phyloP scores from a whole-genome alignment of 2,329 filamentous ascomycete species.

The Hypoxylon sp. region DNA sequence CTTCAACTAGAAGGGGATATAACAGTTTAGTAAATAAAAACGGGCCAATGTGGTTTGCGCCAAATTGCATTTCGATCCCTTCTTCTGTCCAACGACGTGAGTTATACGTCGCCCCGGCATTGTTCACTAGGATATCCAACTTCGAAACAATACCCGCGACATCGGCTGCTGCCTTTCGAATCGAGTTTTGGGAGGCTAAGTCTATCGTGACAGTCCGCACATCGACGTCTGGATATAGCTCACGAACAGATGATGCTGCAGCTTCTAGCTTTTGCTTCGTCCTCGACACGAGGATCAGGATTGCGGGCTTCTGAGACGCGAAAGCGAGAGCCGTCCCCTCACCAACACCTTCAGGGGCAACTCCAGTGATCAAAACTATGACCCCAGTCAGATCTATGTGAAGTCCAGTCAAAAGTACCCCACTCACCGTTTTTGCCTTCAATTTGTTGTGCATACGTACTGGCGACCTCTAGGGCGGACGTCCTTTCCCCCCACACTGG shows the following conservation, averaged over 20 bases:
- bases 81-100: constrained; percentile 57
- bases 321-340: constrained; percentile 57
- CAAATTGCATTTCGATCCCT: constrained; percentile 58
- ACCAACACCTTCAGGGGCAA: constrained; percentile 58
- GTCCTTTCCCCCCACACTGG: constrained; percentile 48
- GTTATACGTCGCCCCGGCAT: constrained; percentile 54
- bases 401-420: constrained; percentile 8
- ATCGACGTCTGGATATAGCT: constrained; percentile 51
- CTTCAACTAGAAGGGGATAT: constrained; percentile 51
- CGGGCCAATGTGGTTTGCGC: constrained; percentile 54
- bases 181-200: constrained; percentile 53
- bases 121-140: constrained; percentile 59
- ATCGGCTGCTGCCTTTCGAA: constrained; percentile 54
- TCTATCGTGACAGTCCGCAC: constrained; percentile 54
- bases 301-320: constrained; percentile 57
- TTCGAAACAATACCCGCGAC: constrained; percentile 48
- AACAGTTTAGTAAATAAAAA: constrained; percentile 56
- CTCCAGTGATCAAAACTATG: constrained; percentile 57
- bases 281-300: constrained; percentile 60
- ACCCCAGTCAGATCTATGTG: constrained; percentile 13
- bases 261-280: constrained; percentile 56
- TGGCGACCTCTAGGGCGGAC: constrained; percentile 53
- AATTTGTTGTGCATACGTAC: constrained; percentile 45
- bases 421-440: constrained; percentile 46
- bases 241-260: constrained; percentile 54